These are phyloP conservation scores for Thymus mandschuricus DNA, from an alignment of 257 asterid genomes.

Conservation along the genomic window DNA sequence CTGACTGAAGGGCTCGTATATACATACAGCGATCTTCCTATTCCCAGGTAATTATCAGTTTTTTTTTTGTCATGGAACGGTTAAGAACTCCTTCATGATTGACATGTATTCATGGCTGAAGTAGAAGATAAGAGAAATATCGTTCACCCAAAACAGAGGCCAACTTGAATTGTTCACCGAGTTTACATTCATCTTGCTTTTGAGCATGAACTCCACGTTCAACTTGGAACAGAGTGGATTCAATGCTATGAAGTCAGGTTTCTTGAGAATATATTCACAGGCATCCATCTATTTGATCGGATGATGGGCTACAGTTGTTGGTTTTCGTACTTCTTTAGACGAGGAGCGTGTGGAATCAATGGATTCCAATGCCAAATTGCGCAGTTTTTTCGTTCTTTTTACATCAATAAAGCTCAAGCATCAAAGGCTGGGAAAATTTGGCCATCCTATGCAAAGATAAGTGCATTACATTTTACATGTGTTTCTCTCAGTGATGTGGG, in stretches of 20 bases:
- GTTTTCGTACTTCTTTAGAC: neutral
- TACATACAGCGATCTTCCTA: neutral
- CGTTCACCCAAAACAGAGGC: neutral
- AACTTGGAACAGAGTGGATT: neutral
- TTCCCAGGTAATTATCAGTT: neutral
- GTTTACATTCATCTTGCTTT: neutral
- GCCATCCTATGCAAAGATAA: neutral
- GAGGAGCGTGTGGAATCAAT: neutral
- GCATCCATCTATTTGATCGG: slow-evolving; percentile 12
- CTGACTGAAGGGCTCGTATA: slow-evolving; percentile 5
- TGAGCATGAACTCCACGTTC: slow-evolving; percentile 19
- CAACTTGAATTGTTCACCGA: neutral
- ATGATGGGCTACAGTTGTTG: slow-evolving; percentile 1
- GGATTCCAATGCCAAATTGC: neutral
- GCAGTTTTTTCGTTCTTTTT: neutral
- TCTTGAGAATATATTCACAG: slow-evolving; percentile 22
- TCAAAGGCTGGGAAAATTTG: slow-evolving; percentile 5
- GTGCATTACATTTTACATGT: neutral
- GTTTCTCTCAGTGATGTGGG: neutral
- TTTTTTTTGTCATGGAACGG: too few relatives aligned
- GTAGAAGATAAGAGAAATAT: too few relatives aligned
- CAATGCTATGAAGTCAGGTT: neutral
- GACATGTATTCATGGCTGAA: neutral
- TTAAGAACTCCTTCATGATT: neutral
- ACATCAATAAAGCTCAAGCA: neutral